Base-by-base conservation (phyloP, 495 filamentous ascomycete species). In the Aspergillus homomorphus region DNA sequence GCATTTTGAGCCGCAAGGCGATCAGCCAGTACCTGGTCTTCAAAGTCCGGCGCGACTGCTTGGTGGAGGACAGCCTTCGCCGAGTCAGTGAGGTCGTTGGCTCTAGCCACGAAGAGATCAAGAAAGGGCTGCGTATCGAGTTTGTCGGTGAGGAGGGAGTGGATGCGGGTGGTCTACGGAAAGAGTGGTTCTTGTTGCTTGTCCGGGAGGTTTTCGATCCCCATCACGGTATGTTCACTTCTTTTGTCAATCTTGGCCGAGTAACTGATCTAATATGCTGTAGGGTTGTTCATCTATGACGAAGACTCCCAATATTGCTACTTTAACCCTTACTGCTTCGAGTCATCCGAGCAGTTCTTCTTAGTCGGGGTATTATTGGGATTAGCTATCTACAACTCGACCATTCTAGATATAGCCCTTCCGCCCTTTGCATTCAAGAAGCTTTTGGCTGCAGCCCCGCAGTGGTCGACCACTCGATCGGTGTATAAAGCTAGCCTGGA, bases 371-470 rank as follows among this genome's bases (percentile, higher is more conserved):
- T 91, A 41, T 74, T 96, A 28, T 82, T 96, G 23, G 92, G 92
- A 3, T 81, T 98, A 22, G 92, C 92, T 19, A 96, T 98, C 63
- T 96, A 98, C 77, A 96, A 98, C 72, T 95, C 91, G 1, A 98
- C 91, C 2, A 96, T 98, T 63, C 80, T 98, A 6, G 92, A 98
- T 66, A 82, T 98, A 48, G 88, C 90, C 9, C 77, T 98, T 16
- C 92, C 92, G 4, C 91, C 93, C n/a, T 96, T 96, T 68, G 87
- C 87, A 1, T 98, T 96, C 69, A 86, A 90, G 61, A 96, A 96
- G 71, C 76, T 96, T 24, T 77, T 96, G 45, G 87, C 88, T 18
- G 81, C 88, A 18, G 87, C 85, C 10, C 74, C 82, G 15, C 77
- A 79, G 53, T 71, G 79, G 18, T 79, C 79, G 22, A 83, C 82